Conservation (phyloP, 495 filamentous ascomycete genomes). For the Penicillium tannophilum region DNA sequence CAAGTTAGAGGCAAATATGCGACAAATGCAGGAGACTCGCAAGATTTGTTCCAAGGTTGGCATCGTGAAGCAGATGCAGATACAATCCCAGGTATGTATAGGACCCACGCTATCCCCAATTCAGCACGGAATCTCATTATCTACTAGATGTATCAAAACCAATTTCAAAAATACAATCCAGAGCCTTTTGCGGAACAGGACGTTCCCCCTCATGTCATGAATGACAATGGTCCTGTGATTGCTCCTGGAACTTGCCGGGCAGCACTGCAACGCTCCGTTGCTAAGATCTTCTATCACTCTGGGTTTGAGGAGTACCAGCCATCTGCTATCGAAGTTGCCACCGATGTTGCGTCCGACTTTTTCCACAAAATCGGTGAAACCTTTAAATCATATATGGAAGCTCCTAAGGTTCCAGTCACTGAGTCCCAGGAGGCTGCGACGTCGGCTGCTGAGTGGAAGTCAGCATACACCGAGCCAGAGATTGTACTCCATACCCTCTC, state of each 20-base stretch:
- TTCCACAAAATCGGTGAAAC: constrained; percentile 81
- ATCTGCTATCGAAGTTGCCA: constrained; percentile 85
- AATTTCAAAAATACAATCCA: constrained; percentile 96
- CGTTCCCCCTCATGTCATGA: constrained; percentile 78
- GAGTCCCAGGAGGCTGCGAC: constrained; percentile 37
- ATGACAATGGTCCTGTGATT: constrained; percentile 86
- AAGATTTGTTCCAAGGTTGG: constrained; percentile 95
- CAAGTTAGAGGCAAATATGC: constrained; percentile 87
- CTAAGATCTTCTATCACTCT: constrained; percentile 93
- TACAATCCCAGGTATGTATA: constrained; percentile 82
- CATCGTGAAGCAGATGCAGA: constrained; percentile 99
- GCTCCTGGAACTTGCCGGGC: constrained; percentile 75
- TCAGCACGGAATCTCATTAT: constrained; percentile 7
- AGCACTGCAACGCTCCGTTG: constrained; percentile 85
- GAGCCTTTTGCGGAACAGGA: constrained; percentile 88
- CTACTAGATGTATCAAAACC: constrained; percentile 88
- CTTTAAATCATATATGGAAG: constrained; percentile 78
- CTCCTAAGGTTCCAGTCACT: constrained; percentile 64
- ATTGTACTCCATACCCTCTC: constrained; percentile 82
- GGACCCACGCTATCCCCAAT: not conserved
- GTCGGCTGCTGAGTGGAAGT: constrained; percentile 51
- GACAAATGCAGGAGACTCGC: constrained; percentile 94
- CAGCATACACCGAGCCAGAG: constrained; percentile 76
- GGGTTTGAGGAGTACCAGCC: constrained; percentile 98
- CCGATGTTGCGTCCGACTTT: constrained; percentile 87